Percentiles rank a stretch among this genome's conserved stretches.
phyloP scores from a whole-genome alignment of 2,329 filamentous ascomycete genomes.

The Fusarium sp. region DNA sequence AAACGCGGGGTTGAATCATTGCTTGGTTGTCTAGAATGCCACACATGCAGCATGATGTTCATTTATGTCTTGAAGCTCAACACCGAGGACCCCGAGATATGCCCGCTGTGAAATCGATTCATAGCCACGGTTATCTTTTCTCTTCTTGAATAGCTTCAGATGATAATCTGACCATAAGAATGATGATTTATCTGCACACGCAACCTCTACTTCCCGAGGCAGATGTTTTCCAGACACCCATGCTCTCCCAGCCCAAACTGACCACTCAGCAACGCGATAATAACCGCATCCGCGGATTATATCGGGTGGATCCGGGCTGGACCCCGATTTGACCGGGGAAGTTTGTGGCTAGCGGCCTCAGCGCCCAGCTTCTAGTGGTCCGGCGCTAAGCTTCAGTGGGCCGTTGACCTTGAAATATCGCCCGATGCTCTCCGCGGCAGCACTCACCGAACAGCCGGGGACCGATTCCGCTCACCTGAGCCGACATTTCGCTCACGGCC shows the following conservation, averaged over 20 bases:
- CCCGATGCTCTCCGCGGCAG: conserved; percentile 41
- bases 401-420: conserved; percentile 42
- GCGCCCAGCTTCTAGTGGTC: conserved; percentile 38
- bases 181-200: too few relatives aligned
- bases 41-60: not conserved
- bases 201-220: conserved; percentile 6
- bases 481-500: conserved; percentile 25
- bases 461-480: conserved; percentile 44
- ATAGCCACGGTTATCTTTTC: not conserved
- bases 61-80: not conserved
- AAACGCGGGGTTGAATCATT: conserved; percentile 23
- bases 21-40: not conserved
- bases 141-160: not conserved
- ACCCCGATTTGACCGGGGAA: conserved; percentile 34
- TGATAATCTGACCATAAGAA: too few relatives aligned
- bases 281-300: conserved; percentile 27
- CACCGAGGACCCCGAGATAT: conserved; percentile 32
- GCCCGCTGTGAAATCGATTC: conserved; percentile 8
- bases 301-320: conserved; percentile 45
- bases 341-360: conserved; percentile 26
- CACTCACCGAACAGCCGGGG: conserved; percentile 37
- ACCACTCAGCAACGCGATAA: conserved; percentile 28
- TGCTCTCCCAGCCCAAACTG: not conserved
- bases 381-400: conserved; percentile 36
- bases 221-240: not conserved